Evolutionary conservation across 257 asterid species (phyloP).

Genomic region (Eucommia ulmoides): DNA sequence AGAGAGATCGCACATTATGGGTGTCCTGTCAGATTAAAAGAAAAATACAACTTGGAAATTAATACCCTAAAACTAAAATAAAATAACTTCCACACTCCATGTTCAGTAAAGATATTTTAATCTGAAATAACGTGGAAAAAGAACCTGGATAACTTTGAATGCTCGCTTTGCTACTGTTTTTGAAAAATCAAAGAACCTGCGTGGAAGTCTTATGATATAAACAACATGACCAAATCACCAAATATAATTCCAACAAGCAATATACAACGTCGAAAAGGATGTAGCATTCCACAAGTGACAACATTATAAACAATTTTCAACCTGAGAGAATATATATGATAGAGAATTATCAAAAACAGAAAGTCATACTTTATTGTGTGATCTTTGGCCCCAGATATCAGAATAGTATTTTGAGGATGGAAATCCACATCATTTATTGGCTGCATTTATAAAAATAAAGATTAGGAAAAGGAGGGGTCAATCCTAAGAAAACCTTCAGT

Average conservation of each 20-base stretch:
- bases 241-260: background rate
- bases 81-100: constrained; percentile 7
- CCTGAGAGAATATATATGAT: background rate
- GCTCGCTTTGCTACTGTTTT: constrained; percentile 69
- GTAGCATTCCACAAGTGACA: background rate
- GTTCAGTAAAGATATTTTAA: constrained; percentile 11
- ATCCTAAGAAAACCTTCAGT: too few species aligned
- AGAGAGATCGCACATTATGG: constrained; percentile 60
- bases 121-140: constrained; percentile 3
- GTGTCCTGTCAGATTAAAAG: constrained; percentile 46
- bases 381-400: constrained; percentile 83
- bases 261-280: background rate
- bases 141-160: constrained; percentile 70
- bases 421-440: constrained; percentile 42
- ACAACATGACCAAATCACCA: background rate
- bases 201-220: too few species aligned
- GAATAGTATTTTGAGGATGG: constrained; percentile 45
- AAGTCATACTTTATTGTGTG: constrained; percentile 70
- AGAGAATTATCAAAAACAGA: background rate
- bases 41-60: background rate
- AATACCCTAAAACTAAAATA: background rate
- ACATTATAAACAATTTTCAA: background rate
- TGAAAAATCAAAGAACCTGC: constrained; percentile 86
- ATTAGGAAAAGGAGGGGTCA: too few species aligned
- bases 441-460: constrained; percentile 43